These are phyloP conservation scores for Zarea fungicola DNA, from an alignment of 2,329 filamentous ascomycete genomes.

Conservation along the genomic window DNA sequence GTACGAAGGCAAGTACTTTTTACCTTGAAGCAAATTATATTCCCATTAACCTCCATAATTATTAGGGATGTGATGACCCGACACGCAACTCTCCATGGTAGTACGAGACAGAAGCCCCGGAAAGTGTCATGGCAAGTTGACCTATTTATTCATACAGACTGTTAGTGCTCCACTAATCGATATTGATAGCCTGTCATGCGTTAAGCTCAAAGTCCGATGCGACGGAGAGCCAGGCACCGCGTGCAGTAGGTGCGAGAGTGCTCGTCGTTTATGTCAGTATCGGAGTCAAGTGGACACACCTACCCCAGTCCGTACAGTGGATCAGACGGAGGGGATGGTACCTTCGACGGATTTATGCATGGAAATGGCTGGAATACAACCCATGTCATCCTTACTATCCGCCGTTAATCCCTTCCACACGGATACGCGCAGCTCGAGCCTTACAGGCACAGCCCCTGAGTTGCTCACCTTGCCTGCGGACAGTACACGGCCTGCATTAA, in stretches of 20 bases:
- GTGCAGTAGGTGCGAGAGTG: background rate
- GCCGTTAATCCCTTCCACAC: background rate
- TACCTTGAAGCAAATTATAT: no score
- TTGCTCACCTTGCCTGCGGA: background rate
- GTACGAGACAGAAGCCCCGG: background rate
- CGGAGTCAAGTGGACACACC: slow-evolving; percentile 2
- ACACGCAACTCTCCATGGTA: slow-evolving; percentile 6
- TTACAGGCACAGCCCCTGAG: background rate
- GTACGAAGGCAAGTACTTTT: slow-evolving; percentile 6
- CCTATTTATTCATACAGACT: background rate
- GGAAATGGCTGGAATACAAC: background rate
- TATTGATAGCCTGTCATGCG: background rate
- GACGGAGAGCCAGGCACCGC: slow-evolving; percentile 5
- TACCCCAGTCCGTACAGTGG: background rate
- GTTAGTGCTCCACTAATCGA: background rate
- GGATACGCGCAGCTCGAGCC: background rate
- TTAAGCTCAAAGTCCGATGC: slow-evolving; percentile 9
- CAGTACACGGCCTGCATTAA: background rate
- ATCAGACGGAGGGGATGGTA: background rate
- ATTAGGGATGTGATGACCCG: slow-evolving; percentile 9
- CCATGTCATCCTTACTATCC: background rate
- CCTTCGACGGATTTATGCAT: background rate
- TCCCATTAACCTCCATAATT: background rate
- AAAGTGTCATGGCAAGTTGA: slow-evolving; percentile 7
- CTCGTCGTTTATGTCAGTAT: background rate